These are phyloP conservation scores for Massospora cicadina DNA, from an alignment of 371 early-diverging fungal genomes.

Conservation along the genomic window DNA sequence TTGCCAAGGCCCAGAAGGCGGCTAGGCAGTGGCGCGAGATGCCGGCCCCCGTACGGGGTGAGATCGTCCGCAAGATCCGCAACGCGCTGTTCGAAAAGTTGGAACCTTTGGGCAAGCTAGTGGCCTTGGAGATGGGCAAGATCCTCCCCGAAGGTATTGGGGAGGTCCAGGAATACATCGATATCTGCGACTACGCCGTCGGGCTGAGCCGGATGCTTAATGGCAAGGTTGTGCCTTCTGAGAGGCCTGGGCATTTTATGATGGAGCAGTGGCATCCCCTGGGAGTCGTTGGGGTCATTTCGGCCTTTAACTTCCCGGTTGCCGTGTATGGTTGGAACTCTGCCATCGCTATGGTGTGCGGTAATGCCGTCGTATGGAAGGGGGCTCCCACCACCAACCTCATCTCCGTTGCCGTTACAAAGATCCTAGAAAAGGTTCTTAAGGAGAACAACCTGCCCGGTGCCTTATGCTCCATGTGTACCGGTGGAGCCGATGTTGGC, in stretches of 20 bases:
- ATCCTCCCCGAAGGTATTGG: conserved; percentile 86
- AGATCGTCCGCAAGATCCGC: conserved; percentile 84
- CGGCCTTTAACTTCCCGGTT: conserved; percentile 77
- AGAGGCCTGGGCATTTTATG: conserved; percentile 89
- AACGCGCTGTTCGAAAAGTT: conserved; percentile 56
- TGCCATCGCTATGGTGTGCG: conserved; percentile 77
- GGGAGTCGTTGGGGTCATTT: conserved; percentile 85
- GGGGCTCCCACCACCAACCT: conserved; percentile 84
- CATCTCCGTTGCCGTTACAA: conserved; percentile 74
- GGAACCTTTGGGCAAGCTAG: conserved; percentile 64
- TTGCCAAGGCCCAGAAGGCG: conserved; percentile 17
- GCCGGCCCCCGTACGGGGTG: conserved; percentile 85
- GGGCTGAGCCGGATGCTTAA: conserved; percentile 76
- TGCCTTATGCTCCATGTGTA: conserved; percentile 71
- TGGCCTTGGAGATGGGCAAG: conserved; percentile 92
- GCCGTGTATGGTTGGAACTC: conserved; percentile 84
- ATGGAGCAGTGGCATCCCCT: conserved; percentile 93
- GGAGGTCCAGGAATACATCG: conserved; percentile 96
- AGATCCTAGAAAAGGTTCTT: conserved; percentile 68
- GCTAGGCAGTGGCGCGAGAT: conserved; percentile 4
- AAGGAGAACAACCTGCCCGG: conserved; percentile 71
- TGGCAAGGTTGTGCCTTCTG: conserved; percentile 80
- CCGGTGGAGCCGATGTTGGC: conserved; percentile 82
- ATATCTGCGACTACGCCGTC: conserved; percentile 83
- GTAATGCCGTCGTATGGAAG: conserved; percentile 89